phyloP scores from a whole-genome alignment of 352 stramenopile genomes.

The Phytophthora litchii region DNA sequence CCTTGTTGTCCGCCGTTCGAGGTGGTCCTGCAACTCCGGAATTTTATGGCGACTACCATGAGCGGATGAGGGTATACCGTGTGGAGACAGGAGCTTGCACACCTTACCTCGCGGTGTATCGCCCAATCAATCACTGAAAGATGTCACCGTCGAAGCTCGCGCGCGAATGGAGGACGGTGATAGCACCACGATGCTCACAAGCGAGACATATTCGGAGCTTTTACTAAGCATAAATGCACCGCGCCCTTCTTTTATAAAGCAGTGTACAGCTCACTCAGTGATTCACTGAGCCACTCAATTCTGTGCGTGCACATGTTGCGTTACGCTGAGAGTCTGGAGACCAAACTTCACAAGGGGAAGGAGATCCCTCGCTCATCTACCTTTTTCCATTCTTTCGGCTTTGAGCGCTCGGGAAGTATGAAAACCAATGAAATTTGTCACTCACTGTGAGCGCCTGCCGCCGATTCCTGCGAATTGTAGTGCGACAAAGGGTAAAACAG shows the following conservation, averaged over 20 bases:
- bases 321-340: too few relatives aligned
- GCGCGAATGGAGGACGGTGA: slow-evolving; percentile 28
- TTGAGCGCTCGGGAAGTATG: too few relatives aligned
- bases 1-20: slow-evolving; percentile 8
- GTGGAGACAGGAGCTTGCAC: slow-evolving; percentile 15
- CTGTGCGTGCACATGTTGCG: too few relatives aligned
- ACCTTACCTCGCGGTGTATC: slow-evolving; percentile 23
- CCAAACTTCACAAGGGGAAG: too few relatives aligned
- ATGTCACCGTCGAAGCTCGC: slow-evolving; percentile 21
- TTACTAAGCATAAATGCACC: slow-evolving; percentile 23
- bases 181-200: slow-evolving; percentile 25
- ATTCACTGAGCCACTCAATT: background rate
- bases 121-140: slow-evolving; percentile 37
- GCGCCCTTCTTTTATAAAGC: slow-evolving; percentile 9
- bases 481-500: too few relatives aligned
- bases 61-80: slow-evolving; percentile 3
- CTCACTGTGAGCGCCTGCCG: too few relatives aligned
- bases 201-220: slow-evolving; percentile 23
- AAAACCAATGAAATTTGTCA: too few relatives aligned
- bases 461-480: too few relatives aligned
- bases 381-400: too few relatives aligned
- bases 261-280: background rate
- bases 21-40: slow-evolving; percentile 6
- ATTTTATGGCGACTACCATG: slow-evolving; percentile 22
- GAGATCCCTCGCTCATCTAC: too few relatives aligned